These are phyloP conservation scores for Naganishia sp. DNA, from an alignment of 1,284 basidiomycete genomes.

Conservation along the genomic window DNA sequence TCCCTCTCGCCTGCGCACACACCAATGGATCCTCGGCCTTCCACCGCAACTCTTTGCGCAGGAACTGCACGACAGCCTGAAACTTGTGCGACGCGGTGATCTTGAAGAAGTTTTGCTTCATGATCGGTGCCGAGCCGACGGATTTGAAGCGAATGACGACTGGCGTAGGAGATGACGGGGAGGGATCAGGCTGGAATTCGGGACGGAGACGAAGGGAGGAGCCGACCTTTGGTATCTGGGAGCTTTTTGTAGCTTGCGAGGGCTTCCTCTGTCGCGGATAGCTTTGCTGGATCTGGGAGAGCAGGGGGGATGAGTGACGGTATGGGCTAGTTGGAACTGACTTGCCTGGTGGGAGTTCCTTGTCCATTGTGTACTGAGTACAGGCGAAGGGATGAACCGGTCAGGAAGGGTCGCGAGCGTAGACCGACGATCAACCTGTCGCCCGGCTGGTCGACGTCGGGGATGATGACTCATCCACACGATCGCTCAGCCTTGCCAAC, in stretches of 20 bases:
- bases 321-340: not conserved
- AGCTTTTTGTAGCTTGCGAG: slow-evolving; percentile 14
- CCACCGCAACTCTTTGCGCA: slow-evolving; percentile 86
- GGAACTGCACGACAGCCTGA: slow-evolving; percentile 90
- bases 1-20: not conserved
- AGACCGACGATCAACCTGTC: too few species aligned
- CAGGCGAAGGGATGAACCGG: too few species aligned
- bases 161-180: slow-evolving; percentile 47
- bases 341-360: slow-evolving; percentile 6
- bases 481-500: not conserved
- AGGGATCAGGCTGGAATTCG: not conserved
- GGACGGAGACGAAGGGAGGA: too few species aligned
- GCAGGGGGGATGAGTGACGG: not conserved
- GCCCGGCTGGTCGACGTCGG: not conserved
- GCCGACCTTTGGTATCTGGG: slow-evolving; percentile 16
- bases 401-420: too few species aligned
- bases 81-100: slow-evolving; percentile 93
- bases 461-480: not conserved
- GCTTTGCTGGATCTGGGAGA: not conserved
- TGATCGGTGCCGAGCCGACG: slow-evolving; percentile 96
- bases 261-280: slow-evolving; percentile 5
- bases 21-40: slow-evolving; percentile 54
- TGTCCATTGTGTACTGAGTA: not conserved
- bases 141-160: slow-evolving; percentile 98
- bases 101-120: slow-evolving; percentile 98